Conservation (phyloP, 306 rosid species). For the Biancaea sappan region DNA sequence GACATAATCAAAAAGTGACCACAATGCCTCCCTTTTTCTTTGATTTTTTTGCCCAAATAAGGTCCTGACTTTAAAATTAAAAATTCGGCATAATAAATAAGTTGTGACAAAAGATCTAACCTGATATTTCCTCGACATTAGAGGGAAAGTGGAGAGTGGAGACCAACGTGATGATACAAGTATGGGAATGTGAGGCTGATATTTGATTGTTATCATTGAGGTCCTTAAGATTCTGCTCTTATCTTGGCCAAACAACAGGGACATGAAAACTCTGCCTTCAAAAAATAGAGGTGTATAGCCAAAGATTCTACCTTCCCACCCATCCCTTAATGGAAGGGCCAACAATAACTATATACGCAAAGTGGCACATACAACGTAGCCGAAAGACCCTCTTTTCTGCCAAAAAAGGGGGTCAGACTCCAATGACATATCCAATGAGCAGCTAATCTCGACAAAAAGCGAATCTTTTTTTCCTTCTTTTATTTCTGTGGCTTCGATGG, state of each 20-base stretch:
- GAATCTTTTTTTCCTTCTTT: constrained; percentile 36
- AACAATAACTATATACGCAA: not conserved
- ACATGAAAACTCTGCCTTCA: constrained; percentile 12
- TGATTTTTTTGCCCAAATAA: no score
- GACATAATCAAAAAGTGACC: no score
- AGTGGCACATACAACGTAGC: not conserved
- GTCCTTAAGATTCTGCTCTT: not conserved
- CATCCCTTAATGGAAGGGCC: constrained; percentile 22
- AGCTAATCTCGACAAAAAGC: constrained; percentile 47
- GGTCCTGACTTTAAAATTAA: no score
- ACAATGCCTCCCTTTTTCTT: no score
- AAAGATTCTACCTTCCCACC: constrained; percentile 8
- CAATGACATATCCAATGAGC: constrained; percentile 51
- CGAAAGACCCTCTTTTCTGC: not conserved
- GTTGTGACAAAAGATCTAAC: no score
- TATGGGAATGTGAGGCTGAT: not conserved
- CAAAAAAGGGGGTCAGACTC: not conserved
- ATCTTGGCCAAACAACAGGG: no score
- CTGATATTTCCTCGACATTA: no score
- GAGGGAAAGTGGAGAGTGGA: not conserved
- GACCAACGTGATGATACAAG: no score
- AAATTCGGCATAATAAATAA: no score
- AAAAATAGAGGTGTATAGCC: constrained; percentile 3
- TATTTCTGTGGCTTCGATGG: constrained; percentile 50
- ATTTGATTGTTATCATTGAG: not conserved